A percentile compares a stretch with the other conserved stretches of the same genome.
phyloP scores from a whole-genome alignment of 306 rosid species.

The Vigna trinervia region DNA sequence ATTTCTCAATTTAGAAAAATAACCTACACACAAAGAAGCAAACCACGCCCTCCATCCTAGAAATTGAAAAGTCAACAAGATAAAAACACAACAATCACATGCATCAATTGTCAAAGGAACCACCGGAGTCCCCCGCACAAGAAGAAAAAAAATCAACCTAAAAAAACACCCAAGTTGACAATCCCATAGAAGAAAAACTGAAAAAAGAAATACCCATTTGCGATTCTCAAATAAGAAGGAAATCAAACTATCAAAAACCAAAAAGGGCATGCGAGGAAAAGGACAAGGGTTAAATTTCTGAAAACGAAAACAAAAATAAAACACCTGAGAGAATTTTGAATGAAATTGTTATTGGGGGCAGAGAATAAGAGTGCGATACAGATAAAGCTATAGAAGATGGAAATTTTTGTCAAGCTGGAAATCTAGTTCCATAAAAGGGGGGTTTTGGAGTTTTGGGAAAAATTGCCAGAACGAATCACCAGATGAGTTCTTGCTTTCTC shows the following conservation, averaged over 20 bases:
- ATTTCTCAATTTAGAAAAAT: slow-evolving; percentile 15
- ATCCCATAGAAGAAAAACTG: background rate
- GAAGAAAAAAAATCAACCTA: slow-evolving; percentile 13
- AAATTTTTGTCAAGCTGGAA: background rate
- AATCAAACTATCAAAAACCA: slow-evolving; percentile 42
- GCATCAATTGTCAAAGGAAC: slow-evolving; percentile 25
- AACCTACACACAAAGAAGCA: slow-evolving; percentile 26
- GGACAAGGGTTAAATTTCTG: slow-evolving; percentile 19
- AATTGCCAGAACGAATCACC: slow-evolving; percentile 14
- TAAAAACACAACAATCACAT: background rate
- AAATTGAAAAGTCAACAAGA: background rate
- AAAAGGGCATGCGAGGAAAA: slow-evolving; percentile 34
- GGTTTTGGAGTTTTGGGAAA: slow-evolving; percentile 35
- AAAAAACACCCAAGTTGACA: slow-evolving; percentile 31
- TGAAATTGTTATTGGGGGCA: slow-evolving; percentile 35
- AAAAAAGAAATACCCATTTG: slow-evolving; percentile 28
- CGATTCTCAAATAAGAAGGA: slow-evolving; percentile 36
- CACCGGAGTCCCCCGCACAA: slow-evolving; percentile 2
- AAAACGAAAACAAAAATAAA: background rate
- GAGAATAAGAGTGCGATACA: slow-evolving; percentile 6
- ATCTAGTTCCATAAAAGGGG: slow-evolving; percentile 35
- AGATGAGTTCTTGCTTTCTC: background rate
- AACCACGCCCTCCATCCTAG: background rate
- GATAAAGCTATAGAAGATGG: slow-evolving; percentile 6
- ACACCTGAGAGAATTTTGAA: slow-evolving; percentile 52